phyloP scores from a whole-genome alignment of 1,139 yeast species.

The Magnusiomyces tetraspermus region DNA sequence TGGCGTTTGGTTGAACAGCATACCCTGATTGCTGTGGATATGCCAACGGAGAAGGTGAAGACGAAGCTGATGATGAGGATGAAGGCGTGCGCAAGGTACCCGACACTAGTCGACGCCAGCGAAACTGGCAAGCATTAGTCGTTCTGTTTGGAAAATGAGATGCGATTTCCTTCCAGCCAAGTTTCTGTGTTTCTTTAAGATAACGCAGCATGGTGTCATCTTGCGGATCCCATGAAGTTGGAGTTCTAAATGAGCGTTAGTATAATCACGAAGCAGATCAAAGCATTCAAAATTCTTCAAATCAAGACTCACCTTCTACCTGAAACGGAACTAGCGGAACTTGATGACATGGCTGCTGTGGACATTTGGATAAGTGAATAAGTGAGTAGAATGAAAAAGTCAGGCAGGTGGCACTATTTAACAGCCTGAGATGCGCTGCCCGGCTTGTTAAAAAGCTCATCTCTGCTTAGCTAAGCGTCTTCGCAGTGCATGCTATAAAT shows the following conservation, averaged over 20 bases:
- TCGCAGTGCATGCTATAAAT: no score
- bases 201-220: constrained; percentile 62
- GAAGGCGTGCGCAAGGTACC: constrained; percentile 32
- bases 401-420: no score
- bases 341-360: no score
- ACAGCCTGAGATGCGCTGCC: no score
- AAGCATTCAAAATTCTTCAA: no score
- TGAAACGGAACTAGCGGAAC: no score
- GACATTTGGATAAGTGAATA: no score
- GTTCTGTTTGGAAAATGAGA: constrained; percentile 60
- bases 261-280: no score
- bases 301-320: no score
- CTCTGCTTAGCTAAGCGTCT: no score
- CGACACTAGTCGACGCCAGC: constrained; percentile 61
- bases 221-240: constrained; percentile 70
- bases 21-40: constrained; percentile 9
- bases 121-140: constrained; percentile 74
- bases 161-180: constrained; percentile 79
- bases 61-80: constrained; percentile 5
- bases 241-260: constrained; percentile 38
- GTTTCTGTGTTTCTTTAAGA: constrained; percentile 58
- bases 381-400: no score
- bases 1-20: background rate
- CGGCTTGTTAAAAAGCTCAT: no score
- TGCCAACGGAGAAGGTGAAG: constrained; percentile 6